Conservation (phyloP, 257 asterid genomes). For the Ligustrum vulgare region DNA sequence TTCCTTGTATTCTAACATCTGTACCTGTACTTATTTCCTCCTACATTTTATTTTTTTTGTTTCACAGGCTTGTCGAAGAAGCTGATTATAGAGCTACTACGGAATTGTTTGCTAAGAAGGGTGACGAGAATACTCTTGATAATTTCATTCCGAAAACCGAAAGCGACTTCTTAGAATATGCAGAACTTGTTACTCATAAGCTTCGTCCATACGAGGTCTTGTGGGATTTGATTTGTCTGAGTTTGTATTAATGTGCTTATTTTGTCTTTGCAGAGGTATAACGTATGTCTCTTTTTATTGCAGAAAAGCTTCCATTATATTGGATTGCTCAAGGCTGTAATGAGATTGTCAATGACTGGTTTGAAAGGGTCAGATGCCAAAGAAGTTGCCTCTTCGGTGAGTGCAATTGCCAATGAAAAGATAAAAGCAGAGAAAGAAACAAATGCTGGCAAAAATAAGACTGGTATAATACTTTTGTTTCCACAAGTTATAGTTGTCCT, state of each 20-base stretch:
- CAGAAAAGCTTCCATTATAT: constrained; percentile 96
- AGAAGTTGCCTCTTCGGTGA: constrained; percentile 80
- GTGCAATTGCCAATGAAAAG: constrained; percentile 96
- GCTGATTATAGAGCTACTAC: constrained; percentile 88
- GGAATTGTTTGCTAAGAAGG: constrained; percentile 74
- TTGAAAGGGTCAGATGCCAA: constrained; percentile 92
- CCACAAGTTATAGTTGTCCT: neutral
- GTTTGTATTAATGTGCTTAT: neutral
- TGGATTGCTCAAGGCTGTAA: constrained; percentile 77
- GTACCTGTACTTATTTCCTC: neutral
- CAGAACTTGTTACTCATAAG: constrained; percentile 75
- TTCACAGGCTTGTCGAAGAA: constrained; percentile 89
- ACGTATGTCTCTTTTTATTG: constrained; percentile 5
- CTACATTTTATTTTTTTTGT: neutral
- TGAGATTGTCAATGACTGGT: constrained; percentile 77
- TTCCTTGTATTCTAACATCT: neutral
- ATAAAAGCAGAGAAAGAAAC: constrained; percentile 92
- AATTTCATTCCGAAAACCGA: constrained; percentile 84
- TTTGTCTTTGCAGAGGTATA: constrained; percentile 1
- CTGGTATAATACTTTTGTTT: constrained; percentile 40
- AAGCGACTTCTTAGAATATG: constrained; percentile 80
- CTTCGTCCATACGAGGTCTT: constrained; percentile 81
- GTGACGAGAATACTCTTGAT: constrained; percentile 69
- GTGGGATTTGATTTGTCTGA: constrained; percentile 16
- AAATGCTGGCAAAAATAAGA: constrained; percentile 83